Evolutionary conservation across 2,329 filamentous ascomycete genomes (phyloP).

Genomic region (Periconia digitata): DNA sequence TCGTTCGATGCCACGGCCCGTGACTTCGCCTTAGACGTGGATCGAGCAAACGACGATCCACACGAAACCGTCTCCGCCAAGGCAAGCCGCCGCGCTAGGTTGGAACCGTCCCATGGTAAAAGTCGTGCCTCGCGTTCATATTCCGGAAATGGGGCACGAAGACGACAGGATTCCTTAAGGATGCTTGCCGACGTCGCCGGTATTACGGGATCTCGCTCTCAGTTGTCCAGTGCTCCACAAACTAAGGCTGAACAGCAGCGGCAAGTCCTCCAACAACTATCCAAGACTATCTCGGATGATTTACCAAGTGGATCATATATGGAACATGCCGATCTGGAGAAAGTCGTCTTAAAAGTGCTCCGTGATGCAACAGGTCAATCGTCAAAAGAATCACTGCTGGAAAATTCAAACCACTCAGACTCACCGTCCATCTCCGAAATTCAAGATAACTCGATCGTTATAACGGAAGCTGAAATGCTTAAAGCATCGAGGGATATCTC

Average conservation of each 20-base stretch:
- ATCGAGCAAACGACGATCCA: slow-evolving; percentile 6
- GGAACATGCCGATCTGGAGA: slow-evolving; percentile 24
- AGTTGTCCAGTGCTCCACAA: slow-evolving; percentile 25
- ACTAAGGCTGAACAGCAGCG: slow-evolving; percentile 36
- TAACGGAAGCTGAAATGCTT: slow-evolving; percentile 25
- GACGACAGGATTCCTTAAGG: slow-evolving; percentile 8
- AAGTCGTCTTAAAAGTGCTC: slow-evolving; percentile 23
- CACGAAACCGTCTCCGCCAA: background rate
- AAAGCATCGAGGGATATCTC: slow-evolving; percentile 27
- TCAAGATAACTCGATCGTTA: slow-evolving; percentile 4
- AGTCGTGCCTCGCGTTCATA: background rate
- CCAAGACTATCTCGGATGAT: slow-evolving; percentile 19
- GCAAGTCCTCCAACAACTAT: slow-evolving; percentile 25
- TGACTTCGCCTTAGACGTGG: slow-evolving; percentile 15
- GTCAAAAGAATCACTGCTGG: background rate
- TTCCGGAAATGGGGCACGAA: background rate
- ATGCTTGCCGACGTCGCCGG: slow-evolving; percentile 13
- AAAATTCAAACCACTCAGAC: background rate
- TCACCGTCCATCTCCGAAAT: background rate
- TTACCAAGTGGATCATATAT: slow-evolving; percentile 16
- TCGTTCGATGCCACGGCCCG: slow-evolving; percentile 15
- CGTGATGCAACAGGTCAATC: slow-evolving; percentile 8
- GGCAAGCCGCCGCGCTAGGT: background rate
- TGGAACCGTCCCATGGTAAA: too few species aligned
- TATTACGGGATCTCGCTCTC: slow-evolving; percentile 1